Evolutionary conservation across 73 alveolate genomes (phyloP).

Genomic region (Paramecium tetraurelia): DNA sequence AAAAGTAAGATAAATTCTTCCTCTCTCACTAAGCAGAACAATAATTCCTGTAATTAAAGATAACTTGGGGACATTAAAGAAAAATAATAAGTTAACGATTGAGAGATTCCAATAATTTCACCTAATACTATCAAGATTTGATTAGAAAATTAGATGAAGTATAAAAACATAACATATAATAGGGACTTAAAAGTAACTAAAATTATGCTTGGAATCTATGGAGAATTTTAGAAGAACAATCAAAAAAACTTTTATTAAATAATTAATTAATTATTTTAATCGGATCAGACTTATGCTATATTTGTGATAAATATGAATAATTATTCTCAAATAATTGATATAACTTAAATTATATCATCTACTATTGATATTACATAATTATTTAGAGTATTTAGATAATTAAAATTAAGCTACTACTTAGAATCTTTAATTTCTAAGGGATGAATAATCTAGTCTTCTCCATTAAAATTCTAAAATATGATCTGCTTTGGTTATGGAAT

Average conservation of each 20-base stretch:
- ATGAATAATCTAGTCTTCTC: conserved; percentile 14
- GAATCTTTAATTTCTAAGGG: not conserved
- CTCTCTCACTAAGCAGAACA: not conserved
- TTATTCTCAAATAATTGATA: not conserved
- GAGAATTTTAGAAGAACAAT: conserved; percentile 40
- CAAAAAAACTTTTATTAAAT: not conserved
- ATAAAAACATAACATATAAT: not conserved
- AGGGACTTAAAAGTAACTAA: not conserved
- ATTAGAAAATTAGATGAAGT: conserved; percentile 30
- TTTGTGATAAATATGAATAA: not conserved
- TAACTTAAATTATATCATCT: not conserved
- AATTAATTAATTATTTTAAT: not conserved
- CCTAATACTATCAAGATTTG: conserved; percentile 12
- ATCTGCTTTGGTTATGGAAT: not conserved
- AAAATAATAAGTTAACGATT: not conserved
- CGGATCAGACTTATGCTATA: not conserved
- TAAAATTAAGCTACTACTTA: not conserved
- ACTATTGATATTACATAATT: not conserved
- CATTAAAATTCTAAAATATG: not conserved
- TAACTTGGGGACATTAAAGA: not conserved
- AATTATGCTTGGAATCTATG: not conserved
- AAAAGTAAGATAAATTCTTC: not conserved
- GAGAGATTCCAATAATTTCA: not conserved
- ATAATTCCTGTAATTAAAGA: not conserved
- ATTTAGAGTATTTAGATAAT: not conserved